Evolutionary conservation across 176 grass and related monocot species (phyloP).

Genomic region (Luzula sylvatica): DNA sequence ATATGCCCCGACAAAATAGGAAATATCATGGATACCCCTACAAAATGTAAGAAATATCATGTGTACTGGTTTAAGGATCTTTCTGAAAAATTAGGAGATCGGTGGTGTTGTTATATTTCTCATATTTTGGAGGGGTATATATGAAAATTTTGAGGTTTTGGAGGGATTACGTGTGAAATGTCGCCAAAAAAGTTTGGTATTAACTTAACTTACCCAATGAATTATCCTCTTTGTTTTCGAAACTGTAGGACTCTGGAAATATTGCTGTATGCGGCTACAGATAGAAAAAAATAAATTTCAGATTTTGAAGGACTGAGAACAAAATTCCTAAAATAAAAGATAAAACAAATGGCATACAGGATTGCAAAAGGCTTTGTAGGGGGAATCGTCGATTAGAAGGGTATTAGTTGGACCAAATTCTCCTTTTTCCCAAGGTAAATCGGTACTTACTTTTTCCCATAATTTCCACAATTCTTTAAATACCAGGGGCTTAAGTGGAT

Average conservation of each 20-base stretch:
- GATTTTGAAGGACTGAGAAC: not conserved
- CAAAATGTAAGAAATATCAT: too few species aligned
- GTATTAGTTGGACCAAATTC: slow-evolving; percentile 61
- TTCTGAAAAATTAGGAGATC: not conserved
- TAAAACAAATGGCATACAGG: slow-evolving; percentile 34
- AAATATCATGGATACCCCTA: too few species aligned
- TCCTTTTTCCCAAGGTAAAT: slow-evolving; percentile 66
- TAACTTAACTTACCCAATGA: slow-evolving; percentile 50
- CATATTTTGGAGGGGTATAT: too few species aligned
- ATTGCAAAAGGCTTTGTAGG: slow-evolving; percentile 85
- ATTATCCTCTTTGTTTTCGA: slow-evolving; percentile 38
- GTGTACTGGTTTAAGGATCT: not conserved
- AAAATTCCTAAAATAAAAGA: not conserved
- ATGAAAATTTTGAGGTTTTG: too few species aligned
- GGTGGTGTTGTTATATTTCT: too few species aligned
- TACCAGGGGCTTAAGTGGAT: slow-evolving; percentile 49
- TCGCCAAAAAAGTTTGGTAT: slow-evolving; percentile 10
- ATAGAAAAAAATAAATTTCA: slow-evolving; percentile 2
- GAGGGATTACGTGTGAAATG: too few species aligned
- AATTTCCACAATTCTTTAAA: slow-evolving; percentile 76
- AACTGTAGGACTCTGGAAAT: slow-evolving; percentile 54
- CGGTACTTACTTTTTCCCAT: slow-evolving; percentile 67
- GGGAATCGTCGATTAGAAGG: slow-evolving; percentile 78
- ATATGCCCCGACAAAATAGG: not conserved
- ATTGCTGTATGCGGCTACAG: slow-evolving; percentile 69